phyloP scores from a whole-genome alignment of 345 rosid species.

The Pugionium dolabratum region DNA sequence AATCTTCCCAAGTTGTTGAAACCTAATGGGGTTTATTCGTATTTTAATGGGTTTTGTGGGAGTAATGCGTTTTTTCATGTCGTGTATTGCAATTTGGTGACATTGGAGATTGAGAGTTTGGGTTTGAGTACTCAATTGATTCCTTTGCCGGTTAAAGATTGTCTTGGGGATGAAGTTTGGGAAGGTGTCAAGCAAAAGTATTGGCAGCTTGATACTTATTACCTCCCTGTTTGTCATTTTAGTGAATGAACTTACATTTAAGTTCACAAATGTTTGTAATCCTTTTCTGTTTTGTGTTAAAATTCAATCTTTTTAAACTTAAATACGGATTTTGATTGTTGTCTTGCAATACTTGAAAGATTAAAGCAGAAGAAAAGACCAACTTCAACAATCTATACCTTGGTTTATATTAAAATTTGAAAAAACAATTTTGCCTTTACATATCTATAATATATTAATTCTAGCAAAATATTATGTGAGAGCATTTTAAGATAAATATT shows the following conservation, averaged over 20 bases:
- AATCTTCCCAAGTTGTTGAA: slow-evolving; percentile 48
- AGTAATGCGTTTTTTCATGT: slow-evolving; percentile 88
- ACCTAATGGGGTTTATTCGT: slow-evolving; percentile 62
- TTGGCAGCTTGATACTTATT: slow-evolving; percentile 92
- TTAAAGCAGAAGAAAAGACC: too few species aligned
- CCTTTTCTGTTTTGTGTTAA: too few species aligned
- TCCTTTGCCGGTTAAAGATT: slow-evolving; percentile 82
- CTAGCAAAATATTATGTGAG: too few species aligned
- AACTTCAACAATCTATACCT: too few species aligned
- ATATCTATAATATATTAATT: too few species aligned
- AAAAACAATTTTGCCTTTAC: too few species aligned
- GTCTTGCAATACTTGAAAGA: too few species aligned
- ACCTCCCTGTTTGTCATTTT: slow-evolving; percentile 82
- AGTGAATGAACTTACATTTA: background rate
- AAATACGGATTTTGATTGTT: too few species aligned
- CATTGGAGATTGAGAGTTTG: slow-evolving; percentile 74
- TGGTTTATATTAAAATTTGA: too few species aligned
- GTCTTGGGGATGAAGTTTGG: slow-evolving; percentile 90
- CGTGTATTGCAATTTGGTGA: slow-evolving; percentile 79
- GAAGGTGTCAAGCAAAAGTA: slow-evolving; percentile 84
- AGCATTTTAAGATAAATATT: too few species aligned
- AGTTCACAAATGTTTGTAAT: too few species aligned
- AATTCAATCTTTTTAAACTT: too few species aligned
- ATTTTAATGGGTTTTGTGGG: slow-evolving; percentile 89
- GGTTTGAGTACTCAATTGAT: slow-evolving; percentile 75